Conservation (phyloP, 2,329 filamentous ascomycete genomes). For the Beauveria scarabaeidicola region DNA sequence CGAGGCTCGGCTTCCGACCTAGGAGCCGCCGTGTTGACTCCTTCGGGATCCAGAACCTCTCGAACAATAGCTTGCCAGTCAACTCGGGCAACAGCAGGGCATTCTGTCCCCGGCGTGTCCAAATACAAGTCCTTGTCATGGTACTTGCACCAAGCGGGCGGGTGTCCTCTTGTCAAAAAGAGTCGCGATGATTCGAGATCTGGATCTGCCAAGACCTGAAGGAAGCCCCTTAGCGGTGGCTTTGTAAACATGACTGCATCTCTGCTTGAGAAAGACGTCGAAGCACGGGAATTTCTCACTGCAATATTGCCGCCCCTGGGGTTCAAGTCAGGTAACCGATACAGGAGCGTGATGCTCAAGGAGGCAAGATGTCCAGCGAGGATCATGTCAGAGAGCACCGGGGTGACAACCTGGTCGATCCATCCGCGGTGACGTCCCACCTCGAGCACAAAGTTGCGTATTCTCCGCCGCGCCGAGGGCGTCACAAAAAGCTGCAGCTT, state of each 20-base stretch:
- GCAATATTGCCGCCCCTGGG: background rate
- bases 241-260: conserved; percentile 18
- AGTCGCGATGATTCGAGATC: conserved; percentile 33
- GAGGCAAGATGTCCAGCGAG: conserved; percentile 23
- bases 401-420: conserved; percentile 21
- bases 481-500: conserved; percentile 6
- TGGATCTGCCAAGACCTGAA: conserved; percentile 36
- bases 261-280: background rate
- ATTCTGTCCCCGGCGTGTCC: background rate
- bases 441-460: conserved; percentile 21
- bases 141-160: conserved; percentile 33
- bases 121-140: conserved; percentile 21
- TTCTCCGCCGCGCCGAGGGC: conserved; percentile 11
- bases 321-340: background rate
- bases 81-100: conserved; percentile 16
- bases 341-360: conserved; percentile 13
- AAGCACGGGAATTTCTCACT: background rate
- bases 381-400: conserved; percentile 24
- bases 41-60: conserved; percentile 22
- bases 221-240: conserved; percentile 25
- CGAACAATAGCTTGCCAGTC: conserved; percentile 25
- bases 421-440: conserved; percentile 25
- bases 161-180: conserved; percentile 28
- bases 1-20: background rate
- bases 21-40: conserved; percentile 11